Evolutionary conservation across 148 eudicot species (phyloP).

Genomic region (Talinum fruticosum): DNA sequence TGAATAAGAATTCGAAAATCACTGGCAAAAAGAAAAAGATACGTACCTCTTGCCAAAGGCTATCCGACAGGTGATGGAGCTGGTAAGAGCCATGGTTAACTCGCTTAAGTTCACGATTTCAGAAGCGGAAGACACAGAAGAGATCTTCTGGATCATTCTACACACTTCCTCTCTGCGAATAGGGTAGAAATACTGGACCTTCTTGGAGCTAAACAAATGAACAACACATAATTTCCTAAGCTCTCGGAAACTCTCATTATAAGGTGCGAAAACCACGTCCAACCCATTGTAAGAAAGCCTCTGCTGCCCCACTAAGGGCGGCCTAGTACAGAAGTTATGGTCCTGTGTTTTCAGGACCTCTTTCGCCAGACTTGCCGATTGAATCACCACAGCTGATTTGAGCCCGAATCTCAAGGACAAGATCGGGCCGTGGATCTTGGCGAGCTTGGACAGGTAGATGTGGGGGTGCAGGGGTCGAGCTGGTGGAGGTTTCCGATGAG

Average conservation of each 20-base stretch:
- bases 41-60: conserved; percentile 37
- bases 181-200: conserved; percentile 20
- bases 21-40: background rate
- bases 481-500: conserved; percentile 33
- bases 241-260: conserved; percentile 20
- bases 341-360: conserved; percentile 30
- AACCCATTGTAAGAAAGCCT: conserved; percentile 30
- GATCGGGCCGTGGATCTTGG: conserved; percentile 32
- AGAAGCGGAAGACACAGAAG: conserved; percentile 1
- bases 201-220: conserved; percentile 29
- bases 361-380: conserved; percentile 24
- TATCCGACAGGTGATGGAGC: conserved; percentile 14
- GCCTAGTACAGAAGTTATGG: conserved; percentile 24
- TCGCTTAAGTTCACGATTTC: conserved; percentile 26
- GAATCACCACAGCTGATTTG: conserved; percentile 16
- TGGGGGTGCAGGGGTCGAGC: conserved; percentile 18
- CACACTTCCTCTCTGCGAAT: conserved; percentile 25
- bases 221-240: conserved; percentile 23
- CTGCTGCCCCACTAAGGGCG: conserved; percentile 3
- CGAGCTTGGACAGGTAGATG: conserved; percentile 16
- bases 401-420: conserved; percentile 21
- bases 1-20: too few relatives aligned
- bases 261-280: conserved; percentile 24
- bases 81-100: conserved; percentile 15
- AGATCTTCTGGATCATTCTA: conserved; percentile 19